Conservation (phyloP, 352 stramenopile species). For the Phytophthora kernoviae region DNA sequence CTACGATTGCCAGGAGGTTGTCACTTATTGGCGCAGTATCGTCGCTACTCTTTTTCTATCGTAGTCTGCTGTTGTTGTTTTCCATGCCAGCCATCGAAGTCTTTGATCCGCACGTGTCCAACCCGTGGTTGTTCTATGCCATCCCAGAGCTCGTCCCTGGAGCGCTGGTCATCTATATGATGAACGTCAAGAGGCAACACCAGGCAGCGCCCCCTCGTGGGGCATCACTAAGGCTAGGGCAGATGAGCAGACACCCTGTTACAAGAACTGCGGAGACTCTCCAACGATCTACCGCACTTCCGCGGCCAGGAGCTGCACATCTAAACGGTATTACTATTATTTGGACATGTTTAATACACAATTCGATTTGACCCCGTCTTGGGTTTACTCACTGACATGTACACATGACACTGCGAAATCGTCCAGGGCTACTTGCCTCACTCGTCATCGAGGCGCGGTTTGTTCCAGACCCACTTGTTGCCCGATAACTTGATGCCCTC, state of each 20-base stretch:
- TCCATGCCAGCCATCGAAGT: constrained; percentile 72
- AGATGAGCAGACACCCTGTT: constrained; percentile 65
- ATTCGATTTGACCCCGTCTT: background rate
- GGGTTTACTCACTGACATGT: too few species aligned
- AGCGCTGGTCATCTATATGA: constrained; percentile 78
- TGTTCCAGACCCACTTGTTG: constrained; percentile 91
- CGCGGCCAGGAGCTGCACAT: constrained; percentile 64
- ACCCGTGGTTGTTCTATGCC: constrained; percentile 80
- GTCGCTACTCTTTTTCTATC: constrained; percentile 64
- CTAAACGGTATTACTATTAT: constrained; percentile 33
- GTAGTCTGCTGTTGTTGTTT: constrained; percentile 64
- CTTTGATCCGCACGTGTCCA: constrained; percentile 72
- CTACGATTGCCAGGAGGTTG: constrained; percentile 55
- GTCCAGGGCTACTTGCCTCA: background rate
- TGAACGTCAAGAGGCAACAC: constrained; percentile 66
- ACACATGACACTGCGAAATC: too few species aligned
- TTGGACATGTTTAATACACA: constrained; percentile 6
- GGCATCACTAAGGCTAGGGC: constrained; percentile 20
- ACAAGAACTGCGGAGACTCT: constrained; percentile 34
- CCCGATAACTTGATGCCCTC: constrained; percentile 78
- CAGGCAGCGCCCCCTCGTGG: constrained; percentile 15
- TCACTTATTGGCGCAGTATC: constrained; percentile 60
- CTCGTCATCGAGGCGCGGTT: constrained; percentile 35
- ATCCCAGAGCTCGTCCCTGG: constrained; percentile 74
- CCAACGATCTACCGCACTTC: constrained; percentile 55